A percentile compares a stretch with the other conserved stretches of the same genome.
Evolutionary conservation across 306 rosid genomes (phyloP).

Genomic region (Dalbergia cultrata): DNA sequence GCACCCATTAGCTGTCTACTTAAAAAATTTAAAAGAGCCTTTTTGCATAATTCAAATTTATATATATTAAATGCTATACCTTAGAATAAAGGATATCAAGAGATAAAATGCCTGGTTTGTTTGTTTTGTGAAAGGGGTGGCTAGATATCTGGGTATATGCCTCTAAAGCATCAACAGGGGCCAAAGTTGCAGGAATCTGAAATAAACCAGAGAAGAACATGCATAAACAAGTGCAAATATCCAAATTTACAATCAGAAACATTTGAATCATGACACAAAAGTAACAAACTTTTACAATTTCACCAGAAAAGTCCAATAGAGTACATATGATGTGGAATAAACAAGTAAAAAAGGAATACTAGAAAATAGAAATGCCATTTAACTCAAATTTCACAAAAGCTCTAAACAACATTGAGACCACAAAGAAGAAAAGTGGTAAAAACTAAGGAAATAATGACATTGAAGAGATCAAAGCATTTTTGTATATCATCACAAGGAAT

Average conservation of each 20-base stretch:
- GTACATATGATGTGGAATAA: background rate
- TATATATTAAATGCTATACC: slow-evolving; percentile 54
- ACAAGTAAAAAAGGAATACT: background rate
- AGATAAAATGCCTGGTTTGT: slow-evolving; percentile 88
- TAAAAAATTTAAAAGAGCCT: background rate
- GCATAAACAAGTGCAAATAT: slow-evolving; percentile 26
- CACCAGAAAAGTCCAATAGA: background rate
- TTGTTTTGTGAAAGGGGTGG: slow-evolving; percentile 96
- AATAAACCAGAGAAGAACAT: slow-evolving; percentile 28
- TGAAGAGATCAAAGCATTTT: slow-evolving; percentile 1
- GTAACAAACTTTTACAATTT: background rate
- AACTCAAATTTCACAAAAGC: slow-evolving; percentile 7
- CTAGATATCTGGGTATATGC: slow-evolving; percentile 95
- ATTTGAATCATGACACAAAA: slow-evolving; percentile 4
- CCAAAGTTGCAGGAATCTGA: slow-evolving; percentile 89
- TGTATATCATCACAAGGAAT: slow-evolving; percentile 32
- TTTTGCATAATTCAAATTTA: background rate
- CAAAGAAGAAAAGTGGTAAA: background rate
- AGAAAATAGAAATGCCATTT: background rate
- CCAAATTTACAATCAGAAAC: slow-evolving; percentile 21
- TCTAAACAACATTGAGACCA: background rate
- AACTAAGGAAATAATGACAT: slow-evolving; percentile 12
- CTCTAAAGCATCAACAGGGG: slow-evolving; percentile 82
- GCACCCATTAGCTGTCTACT: background rate
- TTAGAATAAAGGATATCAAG: slow-evolving; percentile 78